These are phyloP conservation scores for Phaeotremella fagi DNA, from an alignment of 768 basidiomycete genomes.

Conservation along the genomic window DNA sequence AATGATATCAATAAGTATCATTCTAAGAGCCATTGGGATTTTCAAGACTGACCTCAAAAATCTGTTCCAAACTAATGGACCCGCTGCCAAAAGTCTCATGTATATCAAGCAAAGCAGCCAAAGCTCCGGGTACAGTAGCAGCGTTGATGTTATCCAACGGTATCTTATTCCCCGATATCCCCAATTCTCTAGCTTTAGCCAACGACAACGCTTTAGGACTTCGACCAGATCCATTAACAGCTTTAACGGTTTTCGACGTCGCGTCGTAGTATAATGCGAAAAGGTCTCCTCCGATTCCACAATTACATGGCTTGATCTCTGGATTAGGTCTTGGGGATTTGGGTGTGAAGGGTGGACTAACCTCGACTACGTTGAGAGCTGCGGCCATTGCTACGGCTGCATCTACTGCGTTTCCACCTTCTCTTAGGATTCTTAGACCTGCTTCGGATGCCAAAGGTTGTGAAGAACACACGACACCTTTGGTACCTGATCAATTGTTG, in stretches of 20 bases:
- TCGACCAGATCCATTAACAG: constrained; percentile 81
- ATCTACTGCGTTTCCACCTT: constrained; percentile 91
- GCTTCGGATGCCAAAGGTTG: constrained; percentile 85
- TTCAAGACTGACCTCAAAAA: constrained; percentile 53
- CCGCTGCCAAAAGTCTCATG: constrained; percentile 72
- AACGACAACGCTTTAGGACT: constrained; percentile 71
- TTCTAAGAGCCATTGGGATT: background rate
- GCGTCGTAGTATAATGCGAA: constrained; percentile 87
- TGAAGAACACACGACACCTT: constrained; percentile 76
- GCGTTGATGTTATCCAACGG: constrained; percentile 72
- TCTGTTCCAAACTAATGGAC: constrained; percentile 58
- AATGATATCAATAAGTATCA: too few species aligned
- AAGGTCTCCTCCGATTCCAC: constrained; percentile 18
- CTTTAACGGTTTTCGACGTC: constrained; percentile 69
- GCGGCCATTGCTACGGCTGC: constrained; percentile 89
- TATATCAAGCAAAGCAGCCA: constrained; percentile 86
- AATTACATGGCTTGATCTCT: constrained; percentile 9
- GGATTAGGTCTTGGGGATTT: background rate
- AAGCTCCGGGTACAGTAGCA: constrained; percentile 60
- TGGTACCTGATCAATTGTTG: constrained; percentile 70
- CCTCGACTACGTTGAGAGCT: constrained; percentile 87
- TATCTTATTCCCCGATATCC: constrained; percentile 61
- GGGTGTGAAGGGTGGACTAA: constrained; percentile 44
- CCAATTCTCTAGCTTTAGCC: constrained; percentile 63
- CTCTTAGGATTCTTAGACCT: constrained; percentile 75